These are phyloP conservation scores for Aspergillus biplanus DNA, from an alignment of 495 filamentous ascomycete species.

Conservation along the genomic window DNA sequence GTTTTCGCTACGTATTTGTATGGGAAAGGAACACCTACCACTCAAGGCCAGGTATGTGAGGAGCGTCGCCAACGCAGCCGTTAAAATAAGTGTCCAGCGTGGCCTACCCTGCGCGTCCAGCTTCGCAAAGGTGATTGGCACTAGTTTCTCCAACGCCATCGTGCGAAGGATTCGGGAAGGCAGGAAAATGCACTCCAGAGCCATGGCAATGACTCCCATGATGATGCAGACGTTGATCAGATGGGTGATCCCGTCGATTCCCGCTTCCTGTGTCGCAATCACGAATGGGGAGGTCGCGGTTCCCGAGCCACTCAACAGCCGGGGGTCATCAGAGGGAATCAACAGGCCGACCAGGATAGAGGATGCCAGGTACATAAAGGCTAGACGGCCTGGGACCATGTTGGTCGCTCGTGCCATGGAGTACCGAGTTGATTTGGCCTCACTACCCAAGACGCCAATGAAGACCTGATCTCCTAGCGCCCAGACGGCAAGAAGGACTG, in stretches of 20 bases:
- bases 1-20: no score
- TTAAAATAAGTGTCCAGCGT: slow-evolving; percentile 16
- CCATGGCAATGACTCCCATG: slow-evolving; percentile 12
- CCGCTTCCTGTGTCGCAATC: slow-evolving; percentile 12
- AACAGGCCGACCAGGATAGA: slow-evolving; percentile 8
- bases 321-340: slow-evolving; percentile 7
- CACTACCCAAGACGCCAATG: slow-evolving; percentile 29
- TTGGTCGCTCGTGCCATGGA: slow-evolving; percentile 35
- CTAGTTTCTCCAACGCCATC: slow-evolving; percentile 13
- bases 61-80: not conserved
- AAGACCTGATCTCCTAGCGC: slow-evolving; percentile 33
- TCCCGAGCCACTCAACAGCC: slow-evolving; percentile 16
- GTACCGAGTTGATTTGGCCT: slow-evolving; percentile 32
- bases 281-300: slow-evolving; percentile 16
- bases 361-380: slow-evolving; percentile 11
- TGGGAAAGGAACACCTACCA: not conserved
- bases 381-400: slow-evolving; percentile 32
- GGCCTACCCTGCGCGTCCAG: slow-evolving; percentile 16
- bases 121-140: slow-evolving; percentile 12
- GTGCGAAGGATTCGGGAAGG: slow-evolving; percentile 16
- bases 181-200: slow-evolving; percentile 18
- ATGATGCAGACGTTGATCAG: slow-evolving; percentile 19
- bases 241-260: slow-evolving; percentile 14
- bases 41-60: slow-evolving; percentile 20
- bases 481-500: slow-evolving; percentile 35